Evolutionary conservation across 2,329 filamentous ascomycete species (phyloP), one percentile per base, ranked within the genome.

Genomic region (Cordyceps militaris): DNA sequence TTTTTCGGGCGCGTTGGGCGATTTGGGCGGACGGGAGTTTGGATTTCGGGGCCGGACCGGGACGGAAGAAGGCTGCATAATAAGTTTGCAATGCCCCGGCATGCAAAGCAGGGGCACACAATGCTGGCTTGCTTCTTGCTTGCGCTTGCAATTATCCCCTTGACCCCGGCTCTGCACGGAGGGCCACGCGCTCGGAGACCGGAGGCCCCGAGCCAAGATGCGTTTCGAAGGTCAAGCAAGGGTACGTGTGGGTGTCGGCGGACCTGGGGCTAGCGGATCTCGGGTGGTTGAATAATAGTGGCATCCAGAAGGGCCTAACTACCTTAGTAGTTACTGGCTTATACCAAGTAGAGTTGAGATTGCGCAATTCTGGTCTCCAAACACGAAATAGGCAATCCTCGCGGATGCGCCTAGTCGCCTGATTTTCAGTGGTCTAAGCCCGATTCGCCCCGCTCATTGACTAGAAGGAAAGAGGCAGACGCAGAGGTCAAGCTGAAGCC

Each of bases 261-360:
- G 55, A 51, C 47, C 55, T 30, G 55, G 55, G 38, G 21, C 55
- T 51, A 57, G 55, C 55, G 55, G 55, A 57, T 57, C 55, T 57
- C 55, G 55, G 55, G 40, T 57, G 24, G 46, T 23, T 14, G n/a
- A 43, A 5, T 16, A 56, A 34, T 40, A 40, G n/a, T 11, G 32
- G 32, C 14, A 14, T 9, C 8, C 23, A 46, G n/a, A 16, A n/a
- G 43, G 38, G 26, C 24, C n/a, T 10, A n/a, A 10, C 14, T 8
- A 16, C 16, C n/a, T 32, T 32, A 32, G 16, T 32, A 43, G 43
- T 34, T 38, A 26, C n/a, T n/a, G n/a, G 46, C 55, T 57, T 57
- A 57, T 46, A 57, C 36, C 36, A 50, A 46, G 26, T 7, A 44
- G 36, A 34, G 34, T 23, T 40, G 34, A 7, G 46, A 57, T 57